Conservation (phyloP, 1,284 basidiomycete genomes). For the Neonothopanus nambi region DNA sequence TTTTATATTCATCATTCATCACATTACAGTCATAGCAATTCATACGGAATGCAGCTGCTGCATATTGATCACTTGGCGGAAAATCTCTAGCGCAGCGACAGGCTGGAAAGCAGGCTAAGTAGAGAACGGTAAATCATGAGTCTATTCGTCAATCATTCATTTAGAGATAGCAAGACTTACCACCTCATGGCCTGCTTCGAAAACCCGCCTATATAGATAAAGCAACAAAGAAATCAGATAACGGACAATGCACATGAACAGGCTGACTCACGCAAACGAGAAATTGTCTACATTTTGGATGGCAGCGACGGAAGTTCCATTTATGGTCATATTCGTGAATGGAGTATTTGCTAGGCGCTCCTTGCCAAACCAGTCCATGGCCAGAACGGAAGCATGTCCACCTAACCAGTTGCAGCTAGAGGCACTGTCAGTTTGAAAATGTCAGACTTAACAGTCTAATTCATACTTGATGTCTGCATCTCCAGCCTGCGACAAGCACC, state of each 20-base stretch:
- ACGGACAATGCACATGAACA: background rate
- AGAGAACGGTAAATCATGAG: background rate
- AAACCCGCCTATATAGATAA: constrained; percentile 43
- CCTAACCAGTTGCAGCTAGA: constrained; percentile 66
- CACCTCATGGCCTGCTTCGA: constrained; percentile 57
- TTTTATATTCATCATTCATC: too few relatives aligned
- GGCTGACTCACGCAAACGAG: constrained; percentile 52
- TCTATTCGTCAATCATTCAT: background rate
- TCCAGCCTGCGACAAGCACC: constrained; percentile 45
- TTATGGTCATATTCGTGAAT: constrained; percentile 59
- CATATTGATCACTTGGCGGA: constrained; percentile 51
- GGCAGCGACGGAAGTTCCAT: constrained; percentile 50
- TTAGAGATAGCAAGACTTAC: constrained; percentile 35
- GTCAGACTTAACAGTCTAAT: background rate
- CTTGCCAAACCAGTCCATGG: constrained; percentile 67
- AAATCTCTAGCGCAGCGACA: constrained; percentile 53
- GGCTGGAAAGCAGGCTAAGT: constrained; percentile 59
- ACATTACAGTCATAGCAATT: background rate
- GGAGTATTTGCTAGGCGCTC: constrained; percentile 45
- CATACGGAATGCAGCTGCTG: constrained; percentile 58
- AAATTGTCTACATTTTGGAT: constrained; percentile 67
- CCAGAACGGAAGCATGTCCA: constrained; percentile 50
- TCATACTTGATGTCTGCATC: constrained; percentile 64
- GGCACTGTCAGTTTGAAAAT: background rate
- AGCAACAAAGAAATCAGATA: background rate